Base-by-base conservation (phyloP, 2,329 filamentous ascomycete species). In the Xylariaceae sp. region DNA sequence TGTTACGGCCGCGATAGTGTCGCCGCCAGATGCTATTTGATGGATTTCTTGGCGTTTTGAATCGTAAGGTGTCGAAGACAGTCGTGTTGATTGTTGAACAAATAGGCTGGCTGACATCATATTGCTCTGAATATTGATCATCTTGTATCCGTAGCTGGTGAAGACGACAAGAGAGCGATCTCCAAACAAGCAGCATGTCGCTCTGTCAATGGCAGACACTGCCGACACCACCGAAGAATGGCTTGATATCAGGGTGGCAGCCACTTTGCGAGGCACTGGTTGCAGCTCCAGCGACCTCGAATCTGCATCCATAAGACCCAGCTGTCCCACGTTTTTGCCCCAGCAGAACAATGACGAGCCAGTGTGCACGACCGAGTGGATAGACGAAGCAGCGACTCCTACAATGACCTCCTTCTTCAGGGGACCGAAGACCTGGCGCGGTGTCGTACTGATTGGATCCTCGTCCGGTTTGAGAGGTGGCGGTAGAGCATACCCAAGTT, bases 141-240 rank as follows among this genome's bases (percentile, higher is more conserved):
- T 89, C n/a, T 91, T 90, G 67, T 96, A 97, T 5, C 93, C 93
- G 64, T 96, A 97, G 60, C 95, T 95, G 1, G 91, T 93, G 63
- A 99, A 96, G 0, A 99, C 87, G 78, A 89, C 95, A 10, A 97
- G 90, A 17, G 91, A 90, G 60, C 89, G 86, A 61, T 91, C 96
- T 45, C 91, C 87, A 3, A 99, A 80, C 28, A 99, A 73, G 56
- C 91, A 88, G 1, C 87, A 86, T 0, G 94, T 97, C 6, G 94
- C 94, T 59, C 86, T 87, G 65, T 97, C 93, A 53, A 95, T 96
- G 3, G 92, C 93, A 0, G 89, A 88, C 0, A 94, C 89, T 67
- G 88, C 88, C 22, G 81, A 75, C 22, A 58, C 56, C 47, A 99
- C 96, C 0, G 68, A 82, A 3, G 84, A 82, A 36, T 69, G 67